Conservation (phyloP, 495 filamentous ascomycete genomes). For the Jackrogersella minutella region DNA sequence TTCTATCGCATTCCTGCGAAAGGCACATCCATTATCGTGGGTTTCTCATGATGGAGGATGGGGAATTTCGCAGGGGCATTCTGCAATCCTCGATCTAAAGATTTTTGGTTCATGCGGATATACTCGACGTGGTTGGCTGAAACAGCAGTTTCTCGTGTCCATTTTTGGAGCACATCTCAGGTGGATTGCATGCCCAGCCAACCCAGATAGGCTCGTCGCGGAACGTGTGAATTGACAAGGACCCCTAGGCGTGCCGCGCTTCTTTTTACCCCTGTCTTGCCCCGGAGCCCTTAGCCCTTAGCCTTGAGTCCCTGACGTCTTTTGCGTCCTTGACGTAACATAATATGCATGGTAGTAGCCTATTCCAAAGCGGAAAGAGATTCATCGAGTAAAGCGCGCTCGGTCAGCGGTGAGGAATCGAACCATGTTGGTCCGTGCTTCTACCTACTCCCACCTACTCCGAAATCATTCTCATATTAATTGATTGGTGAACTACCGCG, state of each 20-base stretch:
- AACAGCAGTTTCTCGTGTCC: constrained; percentile 62
- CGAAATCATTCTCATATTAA: constrained; percentile 28
- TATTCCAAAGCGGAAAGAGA: constrained; percentile 38
- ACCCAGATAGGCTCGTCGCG: constrained; percentile 40
- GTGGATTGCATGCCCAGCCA: constrained; percentile 37
- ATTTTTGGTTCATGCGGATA: constrained; percentile 16
- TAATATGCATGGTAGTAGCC: constrained; percentile 32
- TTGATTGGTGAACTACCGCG: constrained; percentile 38
- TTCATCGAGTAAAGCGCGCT: constrained; percentile 28
- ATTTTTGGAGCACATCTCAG: constrained; percentile 54
- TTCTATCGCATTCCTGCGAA: constrained; percentile 36
- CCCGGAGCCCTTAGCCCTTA: constrained; percentile 33
- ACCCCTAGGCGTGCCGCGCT: constrained; percentile 23
- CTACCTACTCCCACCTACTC: constrained; percentile 33
- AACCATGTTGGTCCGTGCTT: constrained; percentile 34
- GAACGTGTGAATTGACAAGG: constrained; percentile 40
- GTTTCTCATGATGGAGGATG: constrained; percentile 29
- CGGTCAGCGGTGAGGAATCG: constrained; percentile 43
- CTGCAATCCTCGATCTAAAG: constrained; percentile 37
- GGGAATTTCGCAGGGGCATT: constrained; percentile 34
- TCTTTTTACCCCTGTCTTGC: constrained; percentile 29
- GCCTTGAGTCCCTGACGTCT: constrained; percentile 26
- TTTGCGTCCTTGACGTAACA: constrained; percentile 35
- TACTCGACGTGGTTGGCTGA: constrained; percentile 54
- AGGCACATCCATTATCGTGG: constrained; percentile 27